phyloP scores from a whole-genome alignment of 164 flowering plant species.

The Nymphaea colorata region DNA sequence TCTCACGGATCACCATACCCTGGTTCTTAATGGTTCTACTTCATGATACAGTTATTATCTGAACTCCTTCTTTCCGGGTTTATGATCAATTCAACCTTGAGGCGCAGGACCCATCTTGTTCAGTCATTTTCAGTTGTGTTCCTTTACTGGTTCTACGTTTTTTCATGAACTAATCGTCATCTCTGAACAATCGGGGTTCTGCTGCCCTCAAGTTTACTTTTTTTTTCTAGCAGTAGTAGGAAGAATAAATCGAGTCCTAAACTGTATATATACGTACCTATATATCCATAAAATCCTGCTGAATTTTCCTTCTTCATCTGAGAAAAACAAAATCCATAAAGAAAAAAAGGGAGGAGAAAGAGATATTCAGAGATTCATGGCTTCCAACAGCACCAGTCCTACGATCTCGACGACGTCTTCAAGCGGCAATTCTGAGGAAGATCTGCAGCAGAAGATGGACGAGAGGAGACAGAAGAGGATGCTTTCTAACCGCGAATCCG shows the following conservation, averaged over 20 bases:
- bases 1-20: background rate
- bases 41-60: slow-evolving; percentile 1
- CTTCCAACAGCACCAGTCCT: background rate
- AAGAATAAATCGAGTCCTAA: background rate
- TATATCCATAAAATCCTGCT: background rate
- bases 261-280: background rate
- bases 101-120: slow-evolving; percentile 58
- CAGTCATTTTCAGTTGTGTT: slow-evolving; percentile 88
- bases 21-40: background rate
- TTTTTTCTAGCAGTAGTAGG: background rate
- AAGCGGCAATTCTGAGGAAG: slow-evolving; percentile 43
- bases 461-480: slow-evolving; percentile 65
- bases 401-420: slow-evolving; percentile 35
- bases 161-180: slow-evolving; percentile 37
- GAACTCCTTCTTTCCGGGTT: slow-evolving; percentile 74
- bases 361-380: background rate
- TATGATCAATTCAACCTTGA: slow-evolving; percentile 28
- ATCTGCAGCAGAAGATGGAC: slow-evolving; percentile 37
- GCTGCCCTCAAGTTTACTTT: slow-evolving; percentile 4
- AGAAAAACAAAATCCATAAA: background rate
- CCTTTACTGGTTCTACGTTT: slow-evolving; percentile 92
- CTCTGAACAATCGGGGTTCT: slow-evolving; percentile 36
- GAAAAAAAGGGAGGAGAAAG: background rate
- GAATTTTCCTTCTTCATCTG: background rate
- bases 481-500: slow-evolving; percentile 88